Evolutionary conservation across 495 filamentous ascomycete genomes (phyloP).

Genomic region (Penicillium alfredii): DNA sequence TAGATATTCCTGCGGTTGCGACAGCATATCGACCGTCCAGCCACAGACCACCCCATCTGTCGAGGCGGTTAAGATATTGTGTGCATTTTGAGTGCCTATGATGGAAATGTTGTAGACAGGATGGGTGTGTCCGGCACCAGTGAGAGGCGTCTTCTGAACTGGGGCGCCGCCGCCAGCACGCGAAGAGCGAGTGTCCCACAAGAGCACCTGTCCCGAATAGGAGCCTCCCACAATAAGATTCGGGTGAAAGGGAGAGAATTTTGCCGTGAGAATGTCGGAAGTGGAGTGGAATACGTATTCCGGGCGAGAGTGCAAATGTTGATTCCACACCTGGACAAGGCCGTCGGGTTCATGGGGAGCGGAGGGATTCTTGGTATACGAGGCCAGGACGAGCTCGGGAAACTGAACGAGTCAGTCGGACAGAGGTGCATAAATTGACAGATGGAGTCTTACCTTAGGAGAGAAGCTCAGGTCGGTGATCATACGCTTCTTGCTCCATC

Average conservation of each 20-base stretch:
- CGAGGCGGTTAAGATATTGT: conserved; percentile 93
- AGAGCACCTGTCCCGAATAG: conserved; percentile 91
- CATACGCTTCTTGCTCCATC: conserved; percentile 97
- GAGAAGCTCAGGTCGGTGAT: conserved; percentile 90
- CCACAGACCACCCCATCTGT: conserved; percentile 95
- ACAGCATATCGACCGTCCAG: conserved; percentile 96
- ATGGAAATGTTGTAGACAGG: conserved; percentile 94
- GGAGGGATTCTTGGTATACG: conserved; percentile 94
- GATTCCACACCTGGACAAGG: conserved; percentile 93
- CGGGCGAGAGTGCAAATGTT: conserved; percentile 84
- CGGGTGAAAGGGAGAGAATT: conserved; percentile 96
- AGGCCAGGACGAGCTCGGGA: conserved; percentile 82
- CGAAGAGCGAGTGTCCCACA: conserved; percentile 87
- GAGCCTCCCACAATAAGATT: conserved; percentile 91
- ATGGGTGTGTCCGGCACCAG: conserved; percentile 86
- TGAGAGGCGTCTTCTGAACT: conserved; percentile 92
- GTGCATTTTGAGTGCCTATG: conserved; percentile 95
- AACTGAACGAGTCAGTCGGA: conserved; percentile 48
- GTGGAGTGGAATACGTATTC: conserved; percentile 96
- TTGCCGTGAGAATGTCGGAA: conserved; percentile 89
- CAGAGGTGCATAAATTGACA: background rate
- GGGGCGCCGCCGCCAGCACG: conserved; percentile 67
- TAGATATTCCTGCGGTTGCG: conserved; percentile 87
- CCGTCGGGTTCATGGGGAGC: conserved; percentile 94
- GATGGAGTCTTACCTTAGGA: conserved; percentile 59